Conservation (phyloP, 2,329 filamentous ascomycete species). For the Clarireedia monteithiana region DNA sequence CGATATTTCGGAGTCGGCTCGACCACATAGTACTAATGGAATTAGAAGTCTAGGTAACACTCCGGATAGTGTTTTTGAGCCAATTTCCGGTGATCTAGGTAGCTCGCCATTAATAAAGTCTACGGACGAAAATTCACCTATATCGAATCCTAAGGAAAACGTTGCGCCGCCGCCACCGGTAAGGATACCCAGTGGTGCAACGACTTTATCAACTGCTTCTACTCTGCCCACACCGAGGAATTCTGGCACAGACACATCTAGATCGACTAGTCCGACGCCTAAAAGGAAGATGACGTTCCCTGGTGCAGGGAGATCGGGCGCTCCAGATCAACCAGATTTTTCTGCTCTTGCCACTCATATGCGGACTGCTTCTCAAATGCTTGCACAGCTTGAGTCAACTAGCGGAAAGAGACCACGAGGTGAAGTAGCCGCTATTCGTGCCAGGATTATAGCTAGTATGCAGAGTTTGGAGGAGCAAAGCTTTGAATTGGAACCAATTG, state of each 20-base stretch:
- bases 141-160: conserved; percentile 24
- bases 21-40: conserved; percentile 32
- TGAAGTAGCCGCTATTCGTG: conserved; percentile 75
- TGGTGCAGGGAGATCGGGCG: conserved; percentile 42
- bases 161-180: conserved; percentile 33
- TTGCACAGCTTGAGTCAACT: conserved; percentile 74
- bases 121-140: conserved; percentile 32
- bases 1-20: conserved; percentile 60
- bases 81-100: conserved; percentile 69
- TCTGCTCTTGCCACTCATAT: conserved; percentile 80
- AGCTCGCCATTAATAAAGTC: conserved; percentile 62
- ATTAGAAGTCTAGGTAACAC: conserved; percentile 30
- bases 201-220: conserved; percentile 50
- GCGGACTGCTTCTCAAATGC: conserved; percentile 80
- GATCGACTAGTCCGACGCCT: conserved; percentile 58
- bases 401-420: conserved; percentile 71
- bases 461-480: conserved; percentile 80
- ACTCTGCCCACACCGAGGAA: conserved; percentile 59
- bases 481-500: conserved; percentile 65
- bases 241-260: conserved; percentile 59
- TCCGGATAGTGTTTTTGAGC: conserved; percentile 73
- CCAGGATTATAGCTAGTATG: conserved; percentile 87
- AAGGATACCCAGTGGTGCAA: conserved; percentile 53
- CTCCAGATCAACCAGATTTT: conserved; percentile 68
- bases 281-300: conserved; percentile 54